phyloP scores from a whole-genome alignment of 1,139 yeast species.

The Hemisphaericaspora xylofermentans region DNA sequence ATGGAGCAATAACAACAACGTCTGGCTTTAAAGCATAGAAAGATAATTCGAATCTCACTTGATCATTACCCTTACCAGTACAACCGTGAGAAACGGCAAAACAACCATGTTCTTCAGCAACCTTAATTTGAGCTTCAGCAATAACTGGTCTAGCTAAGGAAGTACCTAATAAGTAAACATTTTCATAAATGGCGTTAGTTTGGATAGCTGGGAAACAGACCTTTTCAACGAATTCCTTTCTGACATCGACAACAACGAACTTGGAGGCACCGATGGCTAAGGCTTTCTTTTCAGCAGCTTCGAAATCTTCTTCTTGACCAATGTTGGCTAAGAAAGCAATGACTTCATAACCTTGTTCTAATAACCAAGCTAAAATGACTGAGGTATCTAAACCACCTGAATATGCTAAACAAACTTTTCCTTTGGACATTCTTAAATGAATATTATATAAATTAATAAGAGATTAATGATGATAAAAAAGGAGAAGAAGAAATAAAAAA shows the following conservation, averaged over 20 bases:
- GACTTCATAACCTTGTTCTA: slow-evolving; percentile 97
- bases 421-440: slow-evolving; percentile 69
- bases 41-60: slow-evolving; percentile 94
- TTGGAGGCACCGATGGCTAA: slow-evolving; percentile 95
- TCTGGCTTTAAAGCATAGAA: slow-evolving; percentile 98
- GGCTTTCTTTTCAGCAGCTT: slow-evolving; percentile 95
- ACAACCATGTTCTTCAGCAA: slow-evolving; percentile 96
- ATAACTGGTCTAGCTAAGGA: slow-evolving; percentile 98
- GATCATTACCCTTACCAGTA: slow-evolving; percentile 99
- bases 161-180: slow-evolving; percentile 92
- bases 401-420: slow-evolving; percentile 98
- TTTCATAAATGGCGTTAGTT: slow-evolving; percentile 95
- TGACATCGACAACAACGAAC: slow-evolving; percentile 90
- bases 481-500: slow-evolving; percentile 16
- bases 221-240: slow-evolving; percentile 87
- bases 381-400: slow-evolving; percentile 99
- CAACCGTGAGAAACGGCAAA: slow-evolving; percentile 98
- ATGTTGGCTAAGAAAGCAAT: slow-evolving; percentile 96
- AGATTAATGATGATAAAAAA: slow-evolving; percentile 7
- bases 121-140: slow-evolving; percentile 96
- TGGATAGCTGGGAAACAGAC: slow-evolving; percentile 96
- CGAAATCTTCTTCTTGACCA: slow-evolving; percentile 99
- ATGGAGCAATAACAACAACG: slow-evolving; percentile 94
- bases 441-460: slow-evolving; percentile 1
- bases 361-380: slow-evolving; percentile 94